phyloP scores from a whole-genome alignment of 345 rosid genomes.

The Boechera stricta region DNA sequence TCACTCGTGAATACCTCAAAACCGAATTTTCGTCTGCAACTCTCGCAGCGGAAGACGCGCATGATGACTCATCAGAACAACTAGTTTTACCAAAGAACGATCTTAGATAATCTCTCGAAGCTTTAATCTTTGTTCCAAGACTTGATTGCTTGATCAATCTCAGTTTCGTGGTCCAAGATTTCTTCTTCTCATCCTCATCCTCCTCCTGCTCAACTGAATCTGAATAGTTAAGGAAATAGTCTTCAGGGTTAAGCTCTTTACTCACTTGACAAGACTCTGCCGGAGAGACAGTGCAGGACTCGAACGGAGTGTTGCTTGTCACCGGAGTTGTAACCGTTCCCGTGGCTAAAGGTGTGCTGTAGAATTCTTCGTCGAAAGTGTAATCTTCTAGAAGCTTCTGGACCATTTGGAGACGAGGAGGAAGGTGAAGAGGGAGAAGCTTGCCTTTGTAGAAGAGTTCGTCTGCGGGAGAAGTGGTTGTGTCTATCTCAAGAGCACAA shows the following conservation, averaged over 20 bases:
- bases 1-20: constrained; percentile 46
- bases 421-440: constrained; percentile 90
- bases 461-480: constrained; percentile 80
- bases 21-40: constrained; percentile 56
- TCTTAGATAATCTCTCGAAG: constrained; percentile 73
- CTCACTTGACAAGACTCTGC: constrained; percentile 75
- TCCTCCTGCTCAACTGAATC: constrained; percentile 19
- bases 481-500: constrained; percentile 49
- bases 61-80: constrained; percentile 65
- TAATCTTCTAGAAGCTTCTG: constrained; percentile 63
- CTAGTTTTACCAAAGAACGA: constrained; percentile 72
- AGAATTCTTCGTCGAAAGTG: constrained; percentile 63
- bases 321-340: constrained; percentile 61
- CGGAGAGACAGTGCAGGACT: constrained; percentile 86
- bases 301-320: constrained; percentile 71
- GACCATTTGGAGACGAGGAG: constrained; percentile 76
- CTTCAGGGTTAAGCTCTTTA: constrained; percentile 71
- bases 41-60: constrained; percentile 34
- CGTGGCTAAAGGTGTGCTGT: constrained; percentile 68
- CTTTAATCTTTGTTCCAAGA: constrained; percentile 69
- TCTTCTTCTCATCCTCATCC: constrained; percentile 53
- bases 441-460: constrained; percentile 96
- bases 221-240: constrained; percentile 52
- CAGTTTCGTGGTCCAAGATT: constrained; percentile 69
- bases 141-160: constrained; percentile 65